Conservation (phyloP, 305 asterid species). For the Rubia tinctorum region DNA sequence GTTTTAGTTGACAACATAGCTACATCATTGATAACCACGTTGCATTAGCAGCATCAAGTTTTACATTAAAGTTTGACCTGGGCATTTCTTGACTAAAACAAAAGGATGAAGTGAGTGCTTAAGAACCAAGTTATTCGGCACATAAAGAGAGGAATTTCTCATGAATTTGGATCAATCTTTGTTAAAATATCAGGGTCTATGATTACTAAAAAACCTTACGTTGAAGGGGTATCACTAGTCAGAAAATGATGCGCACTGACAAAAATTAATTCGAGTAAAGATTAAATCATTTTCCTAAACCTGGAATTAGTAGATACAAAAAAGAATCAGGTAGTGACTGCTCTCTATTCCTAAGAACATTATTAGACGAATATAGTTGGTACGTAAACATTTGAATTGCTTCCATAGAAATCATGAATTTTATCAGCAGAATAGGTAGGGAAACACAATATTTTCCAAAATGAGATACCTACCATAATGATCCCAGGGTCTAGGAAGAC, state of each 20-base stretch:
- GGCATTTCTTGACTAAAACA: constrained; percentile 78
- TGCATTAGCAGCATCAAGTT: constrained; percentile 93
- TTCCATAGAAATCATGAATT: background rate
- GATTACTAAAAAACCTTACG: too few species aligned
- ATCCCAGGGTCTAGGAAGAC: background rate
- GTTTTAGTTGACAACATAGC: constrained; percentile 89
- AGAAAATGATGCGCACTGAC: constrained; percentile 4
- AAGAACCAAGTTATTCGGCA: too few species aligned
- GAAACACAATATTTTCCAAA: background rate
- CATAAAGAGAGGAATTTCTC: too few species aligned
- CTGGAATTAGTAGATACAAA: constrained; percentile 93
- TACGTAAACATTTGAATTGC: background rate
- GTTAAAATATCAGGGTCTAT: too few species aligned
- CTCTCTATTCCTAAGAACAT: constrained; percentile 57
- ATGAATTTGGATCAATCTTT: too few species aligned
- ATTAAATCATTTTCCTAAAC: constrained; percentile 32
- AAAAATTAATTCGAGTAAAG: constrained; percentile 10
- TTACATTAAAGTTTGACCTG: constrained; percentile 71
- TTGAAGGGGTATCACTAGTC: constrained; percentile 16
- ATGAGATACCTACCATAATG: background rate
- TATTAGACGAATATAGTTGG: constrained; percentile 16
- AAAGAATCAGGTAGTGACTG: constrained; percentile 78
- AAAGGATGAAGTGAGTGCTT: background rate
- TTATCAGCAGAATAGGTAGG: background rate
- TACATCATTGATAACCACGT: constrained; percentile 93